A percentile compares a stretch with the other conserved stretches of the same genome.
Evolutionary conservation across 192 early-diverging fungal species (phyloP).

Genomic region (Obelidium mucronatum): DNA sequence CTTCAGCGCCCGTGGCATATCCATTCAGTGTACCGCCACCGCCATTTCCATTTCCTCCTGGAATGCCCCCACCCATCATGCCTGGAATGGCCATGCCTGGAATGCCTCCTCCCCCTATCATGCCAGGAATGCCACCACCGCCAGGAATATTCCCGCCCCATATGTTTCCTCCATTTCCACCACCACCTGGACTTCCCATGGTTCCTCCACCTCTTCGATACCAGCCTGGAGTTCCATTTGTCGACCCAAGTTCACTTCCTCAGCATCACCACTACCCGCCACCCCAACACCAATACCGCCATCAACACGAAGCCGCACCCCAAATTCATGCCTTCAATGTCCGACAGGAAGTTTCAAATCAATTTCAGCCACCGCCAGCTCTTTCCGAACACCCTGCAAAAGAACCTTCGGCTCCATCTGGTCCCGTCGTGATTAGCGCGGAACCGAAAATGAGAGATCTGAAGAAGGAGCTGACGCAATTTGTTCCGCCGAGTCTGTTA

Average conservation of each 20-base stretch:
- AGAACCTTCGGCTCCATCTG: conserved; percentile 4
- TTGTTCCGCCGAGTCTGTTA: conserved; percentile 73
- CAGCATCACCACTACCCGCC: conserved; percentile 39
- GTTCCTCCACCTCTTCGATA: conserved; percentile 12
- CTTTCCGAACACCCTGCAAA: neutral
- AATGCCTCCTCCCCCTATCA: conserved; percentile 41
- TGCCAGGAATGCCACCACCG: conserved; percentile 32
- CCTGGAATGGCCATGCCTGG: conserved; percentile 39
- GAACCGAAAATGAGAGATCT: conserved; percentile 82
- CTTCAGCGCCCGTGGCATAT: conserved; percentile 11
- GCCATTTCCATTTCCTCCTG: conserved; percentile 37
- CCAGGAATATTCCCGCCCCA: conserved; percentile 23
- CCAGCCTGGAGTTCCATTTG: neutral
- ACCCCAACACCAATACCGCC: conserved; percentile 26
- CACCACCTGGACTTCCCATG: conserved; percentile 23
- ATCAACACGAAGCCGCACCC: conserved; percentile 13
- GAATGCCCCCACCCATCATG: neutral
- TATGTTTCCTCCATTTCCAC: conserved; percentile 3
- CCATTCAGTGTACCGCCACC: conserved; percentile 43
- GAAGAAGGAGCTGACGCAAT: conserved; percentile 76
- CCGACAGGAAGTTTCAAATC: conserved; percentile 30
- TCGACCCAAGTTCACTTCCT: neutral
- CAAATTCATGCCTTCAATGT: conserved; percentile 30
- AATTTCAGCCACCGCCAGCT: neutral
- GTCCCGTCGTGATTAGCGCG: conserved; percentile 70